phyloP scores from a whole-genome alignment of 305 asterid genomes.

The Rubia tinctorum region DNA sequence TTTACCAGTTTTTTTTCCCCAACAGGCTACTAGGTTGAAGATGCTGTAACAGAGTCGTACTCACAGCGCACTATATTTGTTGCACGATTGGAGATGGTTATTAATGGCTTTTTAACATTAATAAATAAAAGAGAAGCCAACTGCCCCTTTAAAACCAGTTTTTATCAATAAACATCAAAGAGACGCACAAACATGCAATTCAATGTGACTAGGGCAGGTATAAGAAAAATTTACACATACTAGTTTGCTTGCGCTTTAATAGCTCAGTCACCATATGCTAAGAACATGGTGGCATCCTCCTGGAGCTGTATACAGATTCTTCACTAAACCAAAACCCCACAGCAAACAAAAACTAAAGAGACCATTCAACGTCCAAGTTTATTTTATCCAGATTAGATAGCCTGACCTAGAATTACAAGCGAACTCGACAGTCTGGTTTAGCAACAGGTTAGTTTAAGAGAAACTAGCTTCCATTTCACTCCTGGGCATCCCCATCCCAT shows the following conservation, averaged over 20 bases:
- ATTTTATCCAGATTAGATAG: background rate
- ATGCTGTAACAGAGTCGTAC: too few relatives aligned
- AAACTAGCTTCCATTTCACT: slow-evolving; percentile 31
- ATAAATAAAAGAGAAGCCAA: too few relatives aligned
- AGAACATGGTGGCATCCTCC: background rate
- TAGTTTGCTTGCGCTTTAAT: background rate
- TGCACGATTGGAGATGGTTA: too few relatives aligned
- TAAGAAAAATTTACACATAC: background rate
- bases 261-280: background rate
- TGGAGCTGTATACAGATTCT: background rate
- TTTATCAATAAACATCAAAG: too few relatives aligned
- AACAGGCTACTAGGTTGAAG: too few relatives aligned
- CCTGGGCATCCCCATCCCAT: slow-evolving; percentile 24
- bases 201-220: background rate
- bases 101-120: too few relatives aligned
- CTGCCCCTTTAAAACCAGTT: too few relatives aligned
- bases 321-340: background rate
- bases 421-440: background rate
- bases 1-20: too few relatives aligned
- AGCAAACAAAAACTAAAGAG: background rate
- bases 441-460: slow-evolving; percentile 10
- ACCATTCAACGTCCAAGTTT: background rate
- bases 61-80: too few relatives aligned
- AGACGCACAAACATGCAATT: background rate
- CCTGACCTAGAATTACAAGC: background rate